Conservation (phyloP, 1,284 basidiomycete species). For the Vanrija sp. region DNA sequence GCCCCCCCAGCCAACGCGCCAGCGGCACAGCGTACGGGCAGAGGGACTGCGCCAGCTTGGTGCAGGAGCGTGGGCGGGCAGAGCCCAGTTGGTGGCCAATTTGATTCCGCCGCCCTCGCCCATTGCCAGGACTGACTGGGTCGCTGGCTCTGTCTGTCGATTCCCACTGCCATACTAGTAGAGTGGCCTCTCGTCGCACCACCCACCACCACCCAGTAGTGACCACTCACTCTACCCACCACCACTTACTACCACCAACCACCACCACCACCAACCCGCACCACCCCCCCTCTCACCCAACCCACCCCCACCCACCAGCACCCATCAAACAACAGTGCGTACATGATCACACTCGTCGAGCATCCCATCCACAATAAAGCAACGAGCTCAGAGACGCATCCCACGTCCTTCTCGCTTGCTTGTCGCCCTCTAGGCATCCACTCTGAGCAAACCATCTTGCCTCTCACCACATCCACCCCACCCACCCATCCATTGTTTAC, state of each 20-base stretch:
- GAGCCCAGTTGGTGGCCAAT: too few species aligned
- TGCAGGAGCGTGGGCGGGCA: too few species aligned
- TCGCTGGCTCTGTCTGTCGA: too few species aligned
- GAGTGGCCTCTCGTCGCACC: conserved; percentile 1
- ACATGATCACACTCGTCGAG: neutral
- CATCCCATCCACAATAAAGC: neutral
- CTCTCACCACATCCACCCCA: neutral
- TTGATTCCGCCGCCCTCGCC: too few species aligned
- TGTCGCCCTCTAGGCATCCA: neutral
- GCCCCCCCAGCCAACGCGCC: too few species aligned
- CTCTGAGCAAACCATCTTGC: neutral
- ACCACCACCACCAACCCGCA: conserved; percentile 1
- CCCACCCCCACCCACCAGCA: conserved; percentile 1
- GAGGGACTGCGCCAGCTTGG: too few species aligned
- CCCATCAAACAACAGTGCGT: neutral
- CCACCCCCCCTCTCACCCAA: conserved; percentile 2
- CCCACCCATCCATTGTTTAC: conserved; percentile 4
- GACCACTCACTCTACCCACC: neutral
- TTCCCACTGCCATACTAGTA: too few species aligned
- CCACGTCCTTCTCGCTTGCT: neutral
- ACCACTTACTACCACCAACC: conserved; percentile 6
- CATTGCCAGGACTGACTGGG: too few species aligned
- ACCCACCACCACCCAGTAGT: conserved; percentile 5
- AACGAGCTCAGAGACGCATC: too few species aligned
- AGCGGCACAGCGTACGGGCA: too few species aligned